phyloP scores from a whole-genome alignment of 208 protist genomes.

The Herpetomonas samuelpessoai region DNA sequence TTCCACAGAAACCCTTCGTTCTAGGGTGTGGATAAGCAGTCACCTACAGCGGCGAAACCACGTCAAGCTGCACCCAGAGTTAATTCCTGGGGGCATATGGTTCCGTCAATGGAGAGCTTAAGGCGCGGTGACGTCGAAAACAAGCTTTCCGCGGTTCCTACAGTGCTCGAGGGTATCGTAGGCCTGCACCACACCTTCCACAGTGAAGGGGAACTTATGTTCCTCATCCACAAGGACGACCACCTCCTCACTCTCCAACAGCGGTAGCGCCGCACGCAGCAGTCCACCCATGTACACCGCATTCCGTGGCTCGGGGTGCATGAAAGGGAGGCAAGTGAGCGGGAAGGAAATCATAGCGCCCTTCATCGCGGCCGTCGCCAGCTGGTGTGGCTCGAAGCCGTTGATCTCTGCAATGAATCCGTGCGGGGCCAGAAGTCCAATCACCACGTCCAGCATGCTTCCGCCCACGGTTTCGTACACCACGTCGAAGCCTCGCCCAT shows the following conservation, averaged over 20 bases:
- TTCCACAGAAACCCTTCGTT: too few species aligned
- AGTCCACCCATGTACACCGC: constrained; percentile 10
- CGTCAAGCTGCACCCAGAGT: too few species aligned
- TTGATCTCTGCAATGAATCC: constrained; percentile 13
- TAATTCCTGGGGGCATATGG: too few species aligned
- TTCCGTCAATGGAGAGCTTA: too few species aligned
- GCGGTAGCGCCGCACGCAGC: constrained; percentile 6
- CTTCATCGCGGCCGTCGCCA: constrained; percentile 6
- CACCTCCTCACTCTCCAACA: constrained; percentile 10
- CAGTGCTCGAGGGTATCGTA: constrained; percentile 1
- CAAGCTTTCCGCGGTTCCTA: constrained; percentile 16
- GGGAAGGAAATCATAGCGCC: constrained; percentile 8
- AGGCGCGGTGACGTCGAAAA: not conserved
- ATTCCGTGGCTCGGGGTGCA: constrained; percentile 5
- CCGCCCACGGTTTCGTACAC: constrained; percentile 16
- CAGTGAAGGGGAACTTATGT: constrained; percentile 4
- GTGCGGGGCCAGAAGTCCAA: constrained; percentile 9
- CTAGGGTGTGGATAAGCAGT: too few species aligned
- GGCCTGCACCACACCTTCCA: constrained; percentile 8
- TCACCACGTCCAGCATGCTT: constrained; percentile 3
- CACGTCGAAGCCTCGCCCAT: constrained; percentile 19
- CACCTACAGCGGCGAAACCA: too few species aligned
- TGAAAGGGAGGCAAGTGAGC: constrained; percentile 14
- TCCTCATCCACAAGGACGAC: constrained; percentile 8
- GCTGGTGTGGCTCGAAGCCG: constrained; percentile 4